Evolutionary conservation across 225 moss, liverwort and hornwort species (phyloP), one percentile per base, ranked within the genome.

Genomic region (Polytrichum commune): DNA sequence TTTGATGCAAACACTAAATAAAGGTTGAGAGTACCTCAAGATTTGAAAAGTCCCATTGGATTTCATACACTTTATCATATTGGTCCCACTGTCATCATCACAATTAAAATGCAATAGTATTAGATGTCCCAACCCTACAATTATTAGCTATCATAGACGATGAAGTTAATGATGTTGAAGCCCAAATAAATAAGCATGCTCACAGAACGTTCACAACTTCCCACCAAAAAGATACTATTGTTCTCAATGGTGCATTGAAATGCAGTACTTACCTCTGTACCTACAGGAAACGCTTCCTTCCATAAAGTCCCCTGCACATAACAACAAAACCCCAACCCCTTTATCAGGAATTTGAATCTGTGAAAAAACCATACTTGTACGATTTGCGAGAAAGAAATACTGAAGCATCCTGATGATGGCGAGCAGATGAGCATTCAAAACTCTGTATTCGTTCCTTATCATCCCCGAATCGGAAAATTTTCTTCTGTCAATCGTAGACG

Each of bases 271-370:
- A 85, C 85, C 81, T 96, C 95, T 22, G 95, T 96, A 63, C 95
- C 95, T 18, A 96, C 95, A 2, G 95, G 95, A 76, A 96, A 96
- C 18, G 95, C 95, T 75, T 93, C 95, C 81, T 96, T 96, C 95
- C 95, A 96, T 69, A 96, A 74, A 3, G 91, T 90, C 6, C 86
- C 90, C 89, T 89, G 89, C 62, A 55, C 24, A 16, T 38, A 53
- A 69, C 72, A 68, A 10, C 16, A 46, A 46, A 46, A 16, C 46
- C 38, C 46, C 46, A 16, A 16, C 46, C 13, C 46, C 46, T 46
- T 13, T 13, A 46, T 46, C 46, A 46, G 13, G 13, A 46, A 46
- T 13, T 46, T 13, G 13, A 46, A 35, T 35, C 35, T 35, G 2
- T 35, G 35, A 9, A 9, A 46, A 13, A 13, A 46, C 13, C 16